These are phyloP conservation scores for Arthrobotrys pseudoclavata DNA, from an alignment of 2,329 filamentous ascomycete genomes.

Conservation along the genomic window DNA sequence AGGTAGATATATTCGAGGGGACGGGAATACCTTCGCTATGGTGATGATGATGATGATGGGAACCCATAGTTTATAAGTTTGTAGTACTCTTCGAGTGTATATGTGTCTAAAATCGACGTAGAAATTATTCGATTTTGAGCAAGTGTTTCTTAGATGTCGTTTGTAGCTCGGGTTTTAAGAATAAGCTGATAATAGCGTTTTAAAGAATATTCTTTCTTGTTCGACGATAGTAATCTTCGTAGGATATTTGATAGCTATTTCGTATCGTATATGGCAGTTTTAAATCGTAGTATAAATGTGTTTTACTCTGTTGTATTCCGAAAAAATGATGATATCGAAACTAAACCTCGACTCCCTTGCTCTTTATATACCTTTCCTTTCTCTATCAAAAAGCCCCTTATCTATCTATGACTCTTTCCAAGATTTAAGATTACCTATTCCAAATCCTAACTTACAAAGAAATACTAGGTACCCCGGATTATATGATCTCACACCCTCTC, in stretches of 20 bases:
- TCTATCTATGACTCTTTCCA: constrained; percentile 8
- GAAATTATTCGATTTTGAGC: neutral
- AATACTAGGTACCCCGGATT: constrained; percentile 23
- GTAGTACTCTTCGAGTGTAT: neutral
- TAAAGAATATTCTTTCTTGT: too few relatives aligned
- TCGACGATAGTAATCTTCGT: too few relatives aligned
- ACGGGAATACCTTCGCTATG: constrained; percentile 9
- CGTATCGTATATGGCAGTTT: neutral
- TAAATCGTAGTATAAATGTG: neutral
- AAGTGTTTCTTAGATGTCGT: neutral
- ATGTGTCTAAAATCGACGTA: neutral
- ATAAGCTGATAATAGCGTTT: too few relatives aligned
- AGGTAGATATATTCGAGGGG: too few relatives aligned
- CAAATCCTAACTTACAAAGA: constrained; percentile 26
- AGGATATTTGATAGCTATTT: too few relatives aligned
- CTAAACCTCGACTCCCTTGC: neutral
- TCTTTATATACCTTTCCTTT: constrained; percentile 17
- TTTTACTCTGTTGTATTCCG: constrained; percentile 31
- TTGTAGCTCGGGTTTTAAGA: neutral
- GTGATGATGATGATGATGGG: constrained; percentile 31
- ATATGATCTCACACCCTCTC: constrained; percentile 30
- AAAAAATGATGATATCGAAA: constrained; percentile 13
- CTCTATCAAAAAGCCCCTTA: neutral
- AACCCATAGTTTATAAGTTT: constrained; percentile 26
- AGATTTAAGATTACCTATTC: neutral